Evolutionary conservation across 768 basidiomycete species (phyloP), one percentile per base, ranked within the genome.

Genomic region (Leccinum longicurvipes): DNA sequence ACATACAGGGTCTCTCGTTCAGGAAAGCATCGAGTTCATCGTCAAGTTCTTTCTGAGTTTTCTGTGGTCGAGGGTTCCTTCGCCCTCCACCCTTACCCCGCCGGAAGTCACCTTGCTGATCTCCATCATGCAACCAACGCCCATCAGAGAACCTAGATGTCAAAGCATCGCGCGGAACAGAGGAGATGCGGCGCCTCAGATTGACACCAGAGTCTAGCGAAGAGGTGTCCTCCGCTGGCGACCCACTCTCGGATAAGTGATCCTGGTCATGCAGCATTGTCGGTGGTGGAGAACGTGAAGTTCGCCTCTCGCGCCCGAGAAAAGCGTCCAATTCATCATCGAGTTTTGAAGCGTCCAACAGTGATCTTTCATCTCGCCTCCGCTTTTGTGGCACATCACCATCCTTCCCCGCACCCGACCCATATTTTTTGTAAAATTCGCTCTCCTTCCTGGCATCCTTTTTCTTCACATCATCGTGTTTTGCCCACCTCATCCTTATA

Each of bases 21-120:
- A 89, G 68, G 71, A 92, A 92, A 15, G 86, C 85, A 29, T 93
- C 91, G 47, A 93, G 74, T 64, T 93, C 91, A 48, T 86, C 89
- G 59, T 93, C 91, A 34, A 93, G 75, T 62, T 93, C 89, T 71
- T 87, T 82, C 66, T 85, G 84, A 1, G 82, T 88, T 70, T 83
- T 84, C 55, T 68, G 77, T 23, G 77, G 74, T 11, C 78, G 75
- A 57, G 70, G 66, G 56, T 68, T 67, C 55, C 76, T 75, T 44
- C 79, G 73, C 36, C 74, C 70, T 54, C 73, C 64, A 62, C 71
- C 64, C 59, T 60, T 65, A 62, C 59, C 55, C 63, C 63, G 60
- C 51, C 68, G 52, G 63, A 58, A 60, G 59, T 67, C 60, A 63
- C 64, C 52, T 55, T 60, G 58, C 31, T 63, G 66, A 55, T 68